A percentile compares a stretch with the other conserved stretches of the same genome.
Evolutionary conservation across 192 early-diverging fungal species (phyloP).

Genomic region (Paraglomus brasilianum): DNA sequence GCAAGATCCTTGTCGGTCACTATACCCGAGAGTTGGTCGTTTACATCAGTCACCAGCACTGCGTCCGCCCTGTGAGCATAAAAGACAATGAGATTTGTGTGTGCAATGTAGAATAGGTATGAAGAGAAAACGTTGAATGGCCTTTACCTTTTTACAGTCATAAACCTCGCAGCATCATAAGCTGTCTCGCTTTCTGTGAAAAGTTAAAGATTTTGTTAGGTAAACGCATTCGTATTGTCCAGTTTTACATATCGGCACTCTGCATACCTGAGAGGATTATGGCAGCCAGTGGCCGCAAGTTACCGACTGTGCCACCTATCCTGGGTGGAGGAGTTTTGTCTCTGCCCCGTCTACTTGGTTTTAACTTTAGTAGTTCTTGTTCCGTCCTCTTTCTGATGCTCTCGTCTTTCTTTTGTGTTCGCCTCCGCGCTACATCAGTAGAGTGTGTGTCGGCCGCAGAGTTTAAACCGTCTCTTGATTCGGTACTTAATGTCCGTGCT

Average conservation of each 20-base stretch:
- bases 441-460: not conserved
- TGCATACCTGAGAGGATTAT: slow-evolving; percentile 23
- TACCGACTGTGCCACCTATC: slow-evolving; percentile 49
- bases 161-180: slow-evolving; percentile 18
- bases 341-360: slow-evolving; percentile 35
- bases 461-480: not conserved
- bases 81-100: not conserved
- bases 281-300: slow-evolving; percentile 29
- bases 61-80: slow-evolving; percentile 37
- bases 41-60: slow-evolving; percentile 43
- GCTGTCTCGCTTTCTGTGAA: not conserved
- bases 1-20: slow-evolving; percentile 92
- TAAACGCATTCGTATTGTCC: not conserved
- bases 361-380: slow-evolving; percentile 55
- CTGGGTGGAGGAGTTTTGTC: slow-evolving; percentile 40
- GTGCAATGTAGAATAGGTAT: not conserved
- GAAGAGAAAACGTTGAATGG: slow-evolving; percentile 1
- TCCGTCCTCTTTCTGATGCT: slow-evolving; percentile 77
- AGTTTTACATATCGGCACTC: not conserved
- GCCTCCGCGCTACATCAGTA: slow-evolving; percentile 34
- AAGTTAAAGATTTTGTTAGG: not conserved
- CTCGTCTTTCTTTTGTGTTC: slow-evolving; percentile 52
- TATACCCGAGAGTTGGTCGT: slow-evolving; percentile 66
- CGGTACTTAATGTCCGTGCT: not conserved
- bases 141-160: slow-evolving; percentile 29